Evolutionary conservation across 495 filamentous ascomycete genomes (phyloP).

Genomic region (Neurospora sp.): DNA sequence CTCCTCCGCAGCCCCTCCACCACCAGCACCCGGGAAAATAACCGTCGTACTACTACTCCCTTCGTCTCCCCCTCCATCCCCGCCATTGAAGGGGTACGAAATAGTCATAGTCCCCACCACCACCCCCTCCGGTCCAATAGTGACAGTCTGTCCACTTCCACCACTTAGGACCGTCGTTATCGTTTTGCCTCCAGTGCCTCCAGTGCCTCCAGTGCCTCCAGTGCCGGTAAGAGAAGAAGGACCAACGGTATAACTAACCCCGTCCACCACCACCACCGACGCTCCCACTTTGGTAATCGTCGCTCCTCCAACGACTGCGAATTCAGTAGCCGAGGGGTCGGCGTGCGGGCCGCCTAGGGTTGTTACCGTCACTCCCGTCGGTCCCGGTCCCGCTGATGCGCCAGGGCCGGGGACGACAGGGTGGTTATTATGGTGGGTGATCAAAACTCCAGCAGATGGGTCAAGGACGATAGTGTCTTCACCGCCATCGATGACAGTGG

Average conservation of each 20-base stretch:
- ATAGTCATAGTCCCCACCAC: constrained; percentile 33
- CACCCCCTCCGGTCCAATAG: constrained; percentile 37
- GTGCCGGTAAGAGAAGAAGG: neutral
- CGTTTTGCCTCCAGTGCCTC: constrained; percentile 6
- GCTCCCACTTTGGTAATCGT: constrained; percentile 38
- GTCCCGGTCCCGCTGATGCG: neutral
- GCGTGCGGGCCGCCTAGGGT: constrained; percentile 30
- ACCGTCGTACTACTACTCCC: neutral
- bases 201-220: constrained; percentile 9
- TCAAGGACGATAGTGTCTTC: constrained; percentile 37
- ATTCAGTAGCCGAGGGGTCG: constrained; percentile 23
- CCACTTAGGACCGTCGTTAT: constrained; percentile 31
- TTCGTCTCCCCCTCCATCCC: neutral
- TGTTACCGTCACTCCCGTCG: constrained; percentile 1
- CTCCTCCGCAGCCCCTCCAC: neutral
- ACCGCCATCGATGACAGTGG: constrained; percentile 24
- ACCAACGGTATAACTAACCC: constrained; percentile 34
- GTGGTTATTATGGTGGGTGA: constrained; percentile 15
- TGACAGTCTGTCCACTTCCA: constrained; percentile 34
- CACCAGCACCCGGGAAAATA: neutral
- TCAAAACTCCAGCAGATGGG: constrained; percentile 28
- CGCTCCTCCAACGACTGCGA: constrained; percentile 36
- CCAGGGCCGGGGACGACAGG: neutral
- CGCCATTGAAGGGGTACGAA: constrained; percentile 23
- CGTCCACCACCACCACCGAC: constrained; percentile 39